Evolutionary conservation across 1,284 basidiomycete species (phyloP).

Genomic region (Puccinia hordei): DNA sequence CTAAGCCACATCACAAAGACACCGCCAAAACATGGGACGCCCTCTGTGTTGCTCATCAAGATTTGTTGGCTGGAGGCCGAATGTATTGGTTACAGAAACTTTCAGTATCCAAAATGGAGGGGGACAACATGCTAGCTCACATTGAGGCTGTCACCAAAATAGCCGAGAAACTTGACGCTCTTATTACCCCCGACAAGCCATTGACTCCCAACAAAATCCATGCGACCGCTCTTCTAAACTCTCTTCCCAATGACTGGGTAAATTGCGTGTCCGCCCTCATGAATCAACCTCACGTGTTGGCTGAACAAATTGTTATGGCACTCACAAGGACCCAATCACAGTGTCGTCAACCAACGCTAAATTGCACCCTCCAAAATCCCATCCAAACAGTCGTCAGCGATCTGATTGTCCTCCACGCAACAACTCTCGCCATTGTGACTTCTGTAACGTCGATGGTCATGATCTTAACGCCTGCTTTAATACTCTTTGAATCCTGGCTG

Average conservation of each 20-base stretch:
- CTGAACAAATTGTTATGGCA: no score
- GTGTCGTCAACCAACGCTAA: neutral
- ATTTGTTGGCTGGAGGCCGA: neutral
- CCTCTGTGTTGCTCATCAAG: neutral
- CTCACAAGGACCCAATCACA: neutral
- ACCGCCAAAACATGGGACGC: neutral
- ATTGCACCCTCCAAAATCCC: neutral
- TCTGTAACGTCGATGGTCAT: no score
- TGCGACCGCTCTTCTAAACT: neutral
- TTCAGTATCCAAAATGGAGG: neutral
- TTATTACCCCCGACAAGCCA: neutral
- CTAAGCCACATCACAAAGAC: neutral
- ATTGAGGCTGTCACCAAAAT: neutral
- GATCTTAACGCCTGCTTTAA: no score
- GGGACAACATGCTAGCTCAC: neutral
- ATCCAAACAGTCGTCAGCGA: neutral
- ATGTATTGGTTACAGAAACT: neutral
- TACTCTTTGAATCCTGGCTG: no score
- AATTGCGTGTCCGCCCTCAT: neutral
- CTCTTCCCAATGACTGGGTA: conserved; percentile 13
- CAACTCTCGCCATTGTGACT: no score
- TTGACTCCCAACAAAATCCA: neutral
- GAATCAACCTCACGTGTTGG: neutral
- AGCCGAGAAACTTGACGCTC: neutral
- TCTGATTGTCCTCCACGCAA: no score